A percentile compares a stretch with the other conserved stretches of the same genome.
Evolutionary conservation across 1,284 basidiomycete species (phyloP).

Genomic region (Xerocomus nothofagi): DNA sequence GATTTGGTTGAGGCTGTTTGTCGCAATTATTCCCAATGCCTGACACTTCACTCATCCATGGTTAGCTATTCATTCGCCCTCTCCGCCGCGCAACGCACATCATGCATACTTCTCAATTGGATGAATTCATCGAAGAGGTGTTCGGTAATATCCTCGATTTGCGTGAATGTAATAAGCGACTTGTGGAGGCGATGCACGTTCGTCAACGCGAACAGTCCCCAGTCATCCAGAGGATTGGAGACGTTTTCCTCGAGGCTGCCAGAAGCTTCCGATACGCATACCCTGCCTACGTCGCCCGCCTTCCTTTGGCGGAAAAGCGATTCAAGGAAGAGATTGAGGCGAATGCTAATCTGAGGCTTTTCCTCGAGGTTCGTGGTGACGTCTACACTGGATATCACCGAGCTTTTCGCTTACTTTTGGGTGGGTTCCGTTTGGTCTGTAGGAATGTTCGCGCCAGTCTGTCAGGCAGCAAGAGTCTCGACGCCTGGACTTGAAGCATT

Average conservation of each 20-base stretch:
- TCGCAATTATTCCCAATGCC: not conserved
- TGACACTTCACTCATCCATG: not conserved
- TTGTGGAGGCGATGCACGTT: slow-evolving; percentile 85
- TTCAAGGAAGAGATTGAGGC: slow-evolving; percentile 83
- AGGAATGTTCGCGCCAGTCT: slow-evolving; percentile 61
- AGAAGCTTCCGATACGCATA: slow-evolving; percentile 88
- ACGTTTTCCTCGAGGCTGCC: slow-evolving; percentile 87
- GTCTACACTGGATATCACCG: not conserved
- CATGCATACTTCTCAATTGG: slow-evolving; percentile 63
- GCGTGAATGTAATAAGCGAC: slow-evolving; percentile 74
- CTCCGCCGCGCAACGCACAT: slow-evolving; percentile 72
- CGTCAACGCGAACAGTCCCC: slow-evolving; percentile 87
- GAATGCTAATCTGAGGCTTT: slow-evolving; percentile 82
- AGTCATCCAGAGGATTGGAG: slow-evolving; percentile 84
- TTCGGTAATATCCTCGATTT: slow-evolving; percentile 88
- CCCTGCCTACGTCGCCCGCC: slow-evolving; percentile 81
- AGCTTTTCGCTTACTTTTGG: slow-evolving; percentile 8
- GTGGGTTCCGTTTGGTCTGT: slow-evolving; percentile 1
- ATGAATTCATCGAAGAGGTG: slow-evolving; percentile 83
- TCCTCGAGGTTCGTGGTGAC: slow-evolving; percentile 74
- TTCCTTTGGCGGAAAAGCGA: slow-evolving; percentile 83
- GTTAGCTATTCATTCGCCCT: slow-evolving; percentile 75
- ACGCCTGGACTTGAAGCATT: slow-evolving; percentile 84
- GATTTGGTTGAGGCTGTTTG: slow-evolving; percentile 76
- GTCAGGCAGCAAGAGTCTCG: slow-evolving; percentile 68